Evolutionary conservation across 192 early-diverging fungal species (phyloP).

Genomic region (Funneliformis geosporum): DNA sequence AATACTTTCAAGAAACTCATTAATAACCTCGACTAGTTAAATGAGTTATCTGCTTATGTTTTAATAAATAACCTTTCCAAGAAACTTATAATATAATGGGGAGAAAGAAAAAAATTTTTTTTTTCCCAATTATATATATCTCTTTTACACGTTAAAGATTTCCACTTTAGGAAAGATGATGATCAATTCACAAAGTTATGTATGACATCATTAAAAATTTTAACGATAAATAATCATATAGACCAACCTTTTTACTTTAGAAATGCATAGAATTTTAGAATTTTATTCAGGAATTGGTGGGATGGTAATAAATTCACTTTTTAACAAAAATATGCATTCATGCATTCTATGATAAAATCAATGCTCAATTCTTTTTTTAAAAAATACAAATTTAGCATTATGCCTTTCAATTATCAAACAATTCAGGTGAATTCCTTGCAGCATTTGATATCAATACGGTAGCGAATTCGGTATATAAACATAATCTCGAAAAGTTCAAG

Average conservation of each 20-base stretch:
- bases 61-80: no score
- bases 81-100: no score
- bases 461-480: slow-evolving; percentile 76
- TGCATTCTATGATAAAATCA: neutral
- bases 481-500: slow-evolving; percentile 54
- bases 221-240: neutral
- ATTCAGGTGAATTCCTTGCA: slow-evolving; percentile 65
- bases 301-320: slow-evolving; percentile 43
- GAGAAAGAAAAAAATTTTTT: no score
- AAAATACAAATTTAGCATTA: slow-evolving; percentile 61
- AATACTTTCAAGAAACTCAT: slow-evolving; percentile 7
- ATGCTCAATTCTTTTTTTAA: neutral
- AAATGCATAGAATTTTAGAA: slow-evolving; percentile 44
- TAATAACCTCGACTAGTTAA: neutral
- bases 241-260: neutral
- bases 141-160: no score
- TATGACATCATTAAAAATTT: neutral
- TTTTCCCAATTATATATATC: no score
- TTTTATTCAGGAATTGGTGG: slow-evolving; percentile 69
- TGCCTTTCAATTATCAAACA: slow-evolving; percentile 67
- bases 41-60: neutral
- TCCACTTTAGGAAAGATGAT: no score
- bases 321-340: neutral
- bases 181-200: no score
- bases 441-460: slow-evolving; percentile 95